phyloP scores from a whole-genome alignment of 495 filamentous ascomycete genomes.

The Daldinia loculata region DNA sequence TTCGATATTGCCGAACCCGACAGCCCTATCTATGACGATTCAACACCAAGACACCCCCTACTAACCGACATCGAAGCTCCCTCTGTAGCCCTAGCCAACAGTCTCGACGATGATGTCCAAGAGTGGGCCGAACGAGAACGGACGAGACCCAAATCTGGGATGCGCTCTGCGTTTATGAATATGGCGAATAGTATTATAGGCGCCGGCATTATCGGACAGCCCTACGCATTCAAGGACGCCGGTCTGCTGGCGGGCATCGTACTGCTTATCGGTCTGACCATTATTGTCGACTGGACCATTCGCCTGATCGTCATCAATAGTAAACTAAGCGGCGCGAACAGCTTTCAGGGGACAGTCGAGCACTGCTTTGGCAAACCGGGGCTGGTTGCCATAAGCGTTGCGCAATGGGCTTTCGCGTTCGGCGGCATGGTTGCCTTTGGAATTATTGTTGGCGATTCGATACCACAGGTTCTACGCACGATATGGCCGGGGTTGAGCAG shows the following conservation, averaged over 20 bases:
- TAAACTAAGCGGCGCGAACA: constrained; percentile 89
- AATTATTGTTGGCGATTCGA: constrained; percentile 94
- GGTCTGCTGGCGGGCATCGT: constrained; percentile 82
- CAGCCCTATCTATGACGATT: constrained; percentile 51
- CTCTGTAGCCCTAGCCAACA: constrained; percentile 78
- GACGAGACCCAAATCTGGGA: constrained; percentile 57
- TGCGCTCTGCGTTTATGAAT: constrained; percentile 83
- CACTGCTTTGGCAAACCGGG: constrained; percentile 90
- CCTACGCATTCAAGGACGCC: constrained; percentile 92
- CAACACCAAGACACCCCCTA: constrained; percentile 66
- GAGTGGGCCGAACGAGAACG: constrained; percentile 56
- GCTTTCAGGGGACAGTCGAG: constrained; percentile 94
- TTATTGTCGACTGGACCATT: constrained; percentile 96
- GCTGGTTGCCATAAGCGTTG: constrained; percentile 86
- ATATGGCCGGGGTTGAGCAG: constrained; percentile 78
- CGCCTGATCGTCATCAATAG: constrained; percentile 94
- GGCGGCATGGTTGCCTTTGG: constrained; percentile 98
- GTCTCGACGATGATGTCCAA: constrained; percentile 49
- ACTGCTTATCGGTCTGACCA: constrained; percentile 78
- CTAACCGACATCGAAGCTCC: constrained; percentile 89
- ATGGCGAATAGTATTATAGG: constrained; percentile 99
- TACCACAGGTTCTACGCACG: constrained; percentile 85
- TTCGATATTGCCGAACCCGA: constrained; percentile 55
- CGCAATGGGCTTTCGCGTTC: constrained; percentile 98
- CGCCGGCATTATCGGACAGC: constrained; percentile 96